phyloP scores from a whole-genome alignment of 345 rosid genomes.

The Acer campestre region DNA sequence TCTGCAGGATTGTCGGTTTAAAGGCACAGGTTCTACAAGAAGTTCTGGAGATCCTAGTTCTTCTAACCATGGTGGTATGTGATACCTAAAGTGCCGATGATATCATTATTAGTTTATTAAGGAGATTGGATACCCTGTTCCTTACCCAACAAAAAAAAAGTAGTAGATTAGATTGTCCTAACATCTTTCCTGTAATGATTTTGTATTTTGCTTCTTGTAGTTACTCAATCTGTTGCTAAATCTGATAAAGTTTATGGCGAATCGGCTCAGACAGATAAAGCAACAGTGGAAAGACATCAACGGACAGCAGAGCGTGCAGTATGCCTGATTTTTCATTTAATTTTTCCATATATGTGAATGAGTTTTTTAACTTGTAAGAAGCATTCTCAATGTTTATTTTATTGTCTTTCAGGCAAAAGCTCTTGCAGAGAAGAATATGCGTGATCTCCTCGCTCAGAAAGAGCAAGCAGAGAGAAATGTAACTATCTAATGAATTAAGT shows the following conservation, averaged over 20 bases:
- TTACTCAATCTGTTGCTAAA: conserved; percentile 31
- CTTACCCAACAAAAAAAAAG: neutral
- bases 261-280: conserved; percentile 65
- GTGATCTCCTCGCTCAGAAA: conserved; percentile 76
- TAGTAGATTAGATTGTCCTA: neutral
- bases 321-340: conserved; percentile 28
- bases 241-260: conserved; percentile 50
- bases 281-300: conserved; percentile 73
- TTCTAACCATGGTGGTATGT: conserved; percentile 51
- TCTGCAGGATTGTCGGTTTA: conserved; percentile 62
- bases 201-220: conserved; percentile 36
- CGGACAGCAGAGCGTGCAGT: conserved; percentile 87
- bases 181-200: neutral
- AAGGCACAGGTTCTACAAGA: conserved; percentile 45
- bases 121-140: neutral
- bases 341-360: neutral
- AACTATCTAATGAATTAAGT: conserved; percentile 25
- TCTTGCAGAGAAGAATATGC: conserved; percentile 92
- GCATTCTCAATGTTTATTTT: conserved; percentile 16
- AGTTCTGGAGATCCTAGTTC: conserved; percentile 36
- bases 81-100: neutral
- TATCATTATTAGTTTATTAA: neutral
- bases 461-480: conserved; percentile 96
- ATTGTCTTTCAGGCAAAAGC: conserved; percentile 76
- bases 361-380: conserved; percentile 19